Evolutionary conservation across 2,329 filamentous ascomycete genomes (phyloP), one percentile per base, ranked within the genome.

Genomic region (Fusarium duplospermum): DNA sequence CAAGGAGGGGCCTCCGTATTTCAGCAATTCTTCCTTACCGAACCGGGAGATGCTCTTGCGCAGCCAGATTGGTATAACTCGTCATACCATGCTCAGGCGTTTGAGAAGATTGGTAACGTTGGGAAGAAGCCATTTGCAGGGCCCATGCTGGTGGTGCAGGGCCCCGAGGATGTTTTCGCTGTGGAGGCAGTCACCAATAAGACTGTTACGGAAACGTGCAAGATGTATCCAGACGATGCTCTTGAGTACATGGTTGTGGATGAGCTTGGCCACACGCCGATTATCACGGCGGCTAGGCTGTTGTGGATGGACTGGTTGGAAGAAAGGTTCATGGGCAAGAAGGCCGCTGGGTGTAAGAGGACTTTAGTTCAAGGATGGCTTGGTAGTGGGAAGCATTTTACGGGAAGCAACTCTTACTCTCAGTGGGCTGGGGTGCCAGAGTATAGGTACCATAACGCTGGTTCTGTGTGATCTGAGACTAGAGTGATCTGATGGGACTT

Each of bases 381-480:
- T 0, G 66, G 66, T 0, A 20, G 33, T 5, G 16, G 24, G 3
- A 69, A 59, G 5, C 31, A 57, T 1, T 70, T 65, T 18, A 14
- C 63, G 6, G 67, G 67, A 13, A 65, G 52, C 0, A 69, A 70
- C 14, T 42, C 58, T 0, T 69, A 69, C 29, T 8, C 57, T 1
- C 66, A 69, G 10, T 69, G 67, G 67, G 56, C 31, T 50, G 68
- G 68, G 18, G 68, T 45, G 0, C 11, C 68, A 3, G 66, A 66
- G 36, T 69, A 61, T n/a, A 35, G 14, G 1, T 70, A 69, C 5
- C 68, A 70, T 60, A 70, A 69, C 18, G 64, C 66, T 1, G 64
- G 57, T 2, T 65, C 66, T 2, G 4, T 67, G 10, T 70, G 38
- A 45, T 57, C 10, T 6, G 20, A 54, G 31, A 33, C 31, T 14